These are phyloP conservation scores for Cordyceps fumosorosea DNA, from an alignment of 2,329 filamentous ascomycete genomes.

Conservation along the genomic window DNA sequence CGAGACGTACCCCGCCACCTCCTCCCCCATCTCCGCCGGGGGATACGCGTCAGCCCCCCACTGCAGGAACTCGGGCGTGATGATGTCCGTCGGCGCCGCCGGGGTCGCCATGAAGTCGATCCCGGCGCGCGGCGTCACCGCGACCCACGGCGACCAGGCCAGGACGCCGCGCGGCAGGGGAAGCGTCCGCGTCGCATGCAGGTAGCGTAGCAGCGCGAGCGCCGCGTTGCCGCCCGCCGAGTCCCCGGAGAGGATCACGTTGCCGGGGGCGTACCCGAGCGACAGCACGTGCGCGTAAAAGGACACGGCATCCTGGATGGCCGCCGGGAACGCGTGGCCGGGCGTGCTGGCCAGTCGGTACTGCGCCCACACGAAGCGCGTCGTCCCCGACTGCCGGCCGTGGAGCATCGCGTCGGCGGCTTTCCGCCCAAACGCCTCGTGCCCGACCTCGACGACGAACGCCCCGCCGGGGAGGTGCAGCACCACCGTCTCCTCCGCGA, in stretches of 20 bases:
- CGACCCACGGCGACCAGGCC: slow-evolving; percentile 11
- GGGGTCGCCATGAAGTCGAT: neutral
- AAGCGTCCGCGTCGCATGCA: slow-evolving; percentile 8
- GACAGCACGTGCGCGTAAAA: slow-evolving; percentile 22
- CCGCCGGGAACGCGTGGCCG: slow-evolving; percentile 22
- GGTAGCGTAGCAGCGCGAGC: slow-evolving; percentile 24
- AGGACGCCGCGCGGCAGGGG: slow-evolving; percentile 8
- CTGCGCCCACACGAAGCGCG: slow-evolving; percentile 22
- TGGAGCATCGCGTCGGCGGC: slow-evolving; percentile 18
- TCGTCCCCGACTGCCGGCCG: slow-evolving; percentile 14
- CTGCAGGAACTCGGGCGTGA: slow-evolving; percentile 1
- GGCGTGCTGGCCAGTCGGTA: slow-evolving; percentile 22
- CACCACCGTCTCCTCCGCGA: slow-evolving; percentile 12
- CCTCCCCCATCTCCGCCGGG: neutral
- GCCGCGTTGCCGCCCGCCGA: slow-evolving; percentile 25
- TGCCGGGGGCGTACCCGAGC: slow-evolving; percentile 18
- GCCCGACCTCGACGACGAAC: slow-evolving; percentile 23
- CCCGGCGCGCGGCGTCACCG: slow-evolving; percentile 1
- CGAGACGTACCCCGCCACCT: slow-evolving; percentile 3
- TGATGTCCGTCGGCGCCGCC: neutral
- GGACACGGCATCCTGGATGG: slow-evolving; percentile 25
- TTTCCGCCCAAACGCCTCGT: slow-evolving; percentile 21
- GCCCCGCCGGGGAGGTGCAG: slow-evolving; percentile 27
- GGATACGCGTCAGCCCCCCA: slow-evolving; percentile 10
- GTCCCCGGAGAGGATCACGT: slow-evolving; percentile 26